Evolutionary conservation across 202 grass and related monocot species (phyloP), one percentile per base, ranked within the genome.

Genomic region (Panicum virgatum): DNA sequence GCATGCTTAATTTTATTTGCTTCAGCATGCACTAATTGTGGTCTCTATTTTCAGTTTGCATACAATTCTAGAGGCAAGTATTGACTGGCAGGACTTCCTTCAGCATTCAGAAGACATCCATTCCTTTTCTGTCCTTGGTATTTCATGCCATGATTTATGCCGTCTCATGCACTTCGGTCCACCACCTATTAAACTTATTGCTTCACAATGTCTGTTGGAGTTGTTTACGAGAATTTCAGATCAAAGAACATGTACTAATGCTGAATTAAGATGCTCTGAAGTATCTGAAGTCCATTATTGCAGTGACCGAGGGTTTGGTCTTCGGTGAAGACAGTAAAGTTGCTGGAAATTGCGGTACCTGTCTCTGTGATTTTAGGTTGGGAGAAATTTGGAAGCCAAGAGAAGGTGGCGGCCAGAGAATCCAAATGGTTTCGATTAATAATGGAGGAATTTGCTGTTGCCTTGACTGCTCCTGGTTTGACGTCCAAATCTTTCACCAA

Each of bases 71-170:
- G 72, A 90, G 69, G 75, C 29, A 73, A 83, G 46, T 50, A 89
- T 95, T 78, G 90, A 95, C 69, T 98, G 92, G 96, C 88, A 95
- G 72, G 90, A 91, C 23, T 98, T 84, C 71, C 89, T 98, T 82
- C 80, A 91, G 86, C 64, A 73, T 85, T 80, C 88, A 69, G 80
- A 78, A 51, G 91, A 85, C 11, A 34, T 23, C 39, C 82, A 88
- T 44, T 84, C 82, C 47, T 91, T 87, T 61, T 90, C 81, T 79
- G 86, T 93, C 65, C 57, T 98, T 58, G 90, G 92, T 72, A 83
- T 95, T 62, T 52, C 86, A 51, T 91, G 92, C 73, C 90, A 94
- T 84, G 92, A 98, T 87, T 66, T 98, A 79, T 98, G 96, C 66
- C 90, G 89, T 70, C 89, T 98, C 13, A 77, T 95, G 68, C 78